Evolutionary conservation across 2,329 filamentous ascomycete genomes (phyloP).

Genomic region (Cladosporium colombiae): DNA sequence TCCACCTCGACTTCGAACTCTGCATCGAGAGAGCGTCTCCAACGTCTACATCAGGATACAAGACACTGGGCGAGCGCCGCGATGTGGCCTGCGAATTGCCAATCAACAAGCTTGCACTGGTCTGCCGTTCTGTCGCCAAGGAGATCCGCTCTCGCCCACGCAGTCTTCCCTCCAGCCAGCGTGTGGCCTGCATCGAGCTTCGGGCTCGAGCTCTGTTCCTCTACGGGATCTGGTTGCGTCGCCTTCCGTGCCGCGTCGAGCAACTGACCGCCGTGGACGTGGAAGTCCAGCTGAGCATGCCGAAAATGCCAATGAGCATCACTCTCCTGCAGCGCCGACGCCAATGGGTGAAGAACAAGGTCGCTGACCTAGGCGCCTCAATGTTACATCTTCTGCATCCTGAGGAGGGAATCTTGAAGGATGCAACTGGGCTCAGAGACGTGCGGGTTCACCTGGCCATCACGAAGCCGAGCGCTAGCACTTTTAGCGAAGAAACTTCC

Average conservation of each 20-base stretch:
- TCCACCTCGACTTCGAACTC: constrained; percentile 6
- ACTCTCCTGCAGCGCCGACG: background rate
- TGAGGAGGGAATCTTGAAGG: background rate
- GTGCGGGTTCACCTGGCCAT: background rate
- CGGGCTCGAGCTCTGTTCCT: constrained; percentile 18
- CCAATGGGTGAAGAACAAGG: background rate
- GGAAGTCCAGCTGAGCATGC: background rate
- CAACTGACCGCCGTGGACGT: background rate
- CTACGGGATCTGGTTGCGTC: constrained; percentile 23
- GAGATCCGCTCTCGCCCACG: constrained; percentile 22
- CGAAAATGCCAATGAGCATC: background rate
- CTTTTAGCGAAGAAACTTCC: background rate
- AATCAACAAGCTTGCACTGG: constrained; percentile 22
- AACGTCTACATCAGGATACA: too few species aligned
- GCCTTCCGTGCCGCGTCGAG: constrained; percentile 22
- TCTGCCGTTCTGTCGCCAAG: constrained; percentile 23
- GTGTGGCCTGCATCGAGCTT: constrained; percentile 23
- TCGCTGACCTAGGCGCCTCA: background rate
- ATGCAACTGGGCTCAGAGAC: background rate
- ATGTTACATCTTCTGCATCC: background rate
- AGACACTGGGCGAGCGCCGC: background rate
- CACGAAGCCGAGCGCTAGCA: background rate
- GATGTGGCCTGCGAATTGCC: background rate
- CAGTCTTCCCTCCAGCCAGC: background rate
- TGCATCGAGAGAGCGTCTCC: background rate